Evolutionary conservation across 2,329 filamentous ascomycete species (phyloP).

Genomic region (Monilinia polystroma): DNA sequence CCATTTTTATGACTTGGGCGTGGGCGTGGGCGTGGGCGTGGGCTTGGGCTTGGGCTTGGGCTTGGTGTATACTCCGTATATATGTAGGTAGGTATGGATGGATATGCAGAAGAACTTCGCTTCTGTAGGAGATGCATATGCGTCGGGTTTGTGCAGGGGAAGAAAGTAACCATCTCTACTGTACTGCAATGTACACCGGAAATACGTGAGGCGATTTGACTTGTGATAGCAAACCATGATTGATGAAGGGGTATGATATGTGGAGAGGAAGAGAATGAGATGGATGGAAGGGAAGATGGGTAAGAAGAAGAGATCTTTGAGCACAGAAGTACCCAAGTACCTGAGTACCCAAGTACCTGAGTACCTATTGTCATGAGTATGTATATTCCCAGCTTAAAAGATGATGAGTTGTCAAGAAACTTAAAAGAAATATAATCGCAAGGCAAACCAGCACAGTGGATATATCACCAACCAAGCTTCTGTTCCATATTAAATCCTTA

Average conservation of each 20-base stretch:
- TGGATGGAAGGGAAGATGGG: background rate
- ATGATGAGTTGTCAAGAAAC: constrained; percentile 10
- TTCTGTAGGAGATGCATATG: constrained; percentile 13
- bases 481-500: background rate
- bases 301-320: background rate
- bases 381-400: background rate
- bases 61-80: too few species aligned
- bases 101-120: constrained; percentile 11
- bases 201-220: background rate
- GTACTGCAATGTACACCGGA: background rate
- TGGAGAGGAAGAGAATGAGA: background rate
- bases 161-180: background rate
- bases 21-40: background rate
- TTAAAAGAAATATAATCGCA: background rate
- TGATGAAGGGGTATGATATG: background rate
- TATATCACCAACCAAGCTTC: constrained; percentile 6
- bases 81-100: background rate
- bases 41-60: background rate
- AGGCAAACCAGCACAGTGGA: background rate
- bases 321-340: background rate
- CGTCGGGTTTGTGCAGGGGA: constrained; percentile 18
- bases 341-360: background rate
- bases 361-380: background rate
- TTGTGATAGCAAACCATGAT: background rate
- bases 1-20: constrained; percentile 2